A percentile compares a stretch with the other conserved stretches of the same genome.
Evolutionary conservation across 257 asterid species (phyloP).

Genomic region (Solanum sitiens): DNA sequence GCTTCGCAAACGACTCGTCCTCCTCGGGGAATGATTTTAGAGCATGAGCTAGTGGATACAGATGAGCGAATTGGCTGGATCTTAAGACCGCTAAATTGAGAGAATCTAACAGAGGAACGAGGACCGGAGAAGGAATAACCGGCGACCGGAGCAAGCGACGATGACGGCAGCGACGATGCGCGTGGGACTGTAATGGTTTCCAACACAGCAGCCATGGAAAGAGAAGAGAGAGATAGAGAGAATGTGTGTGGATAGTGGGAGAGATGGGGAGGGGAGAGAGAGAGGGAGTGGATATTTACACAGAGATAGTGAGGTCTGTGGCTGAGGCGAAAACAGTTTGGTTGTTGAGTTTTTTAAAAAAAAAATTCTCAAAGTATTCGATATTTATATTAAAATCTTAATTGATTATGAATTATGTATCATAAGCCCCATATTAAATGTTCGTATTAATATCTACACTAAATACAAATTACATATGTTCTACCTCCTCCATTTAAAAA

Average conservation of each 20-base stretch:
- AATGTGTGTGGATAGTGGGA: background rate
- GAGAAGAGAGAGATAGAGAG: background rate
- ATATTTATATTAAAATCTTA: no score
- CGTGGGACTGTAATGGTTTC: slow-evolving; percentile 68
- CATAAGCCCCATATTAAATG: fast-evolving
- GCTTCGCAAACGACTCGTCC: slow-evolving; percentile 72
- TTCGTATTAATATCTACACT: no score
- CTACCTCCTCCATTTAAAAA: no score
- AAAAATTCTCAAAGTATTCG: no score
- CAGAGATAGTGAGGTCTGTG: slow-evolving; percentile 12
- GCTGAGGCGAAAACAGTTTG: background rate
- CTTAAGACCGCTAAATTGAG: slow-evolving; percentile 57
- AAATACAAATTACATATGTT: no score
- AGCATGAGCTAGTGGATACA: slow-evolving; percentile 19
- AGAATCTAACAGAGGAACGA: slow-evolving; percentile 37
- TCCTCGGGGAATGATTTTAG: slow-evolving; percentile 30
- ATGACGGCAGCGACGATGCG: slow-evolving; percentile 43
- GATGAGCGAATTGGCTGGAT: slow-evolving; percentile 43
- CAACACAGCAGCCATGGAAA: slow-evolving; percentile 56
- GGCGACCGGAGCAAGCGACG: slow-evolving; percentile 33
- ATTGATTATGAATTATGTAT: no score
- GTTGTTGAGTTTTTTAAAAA: no score
- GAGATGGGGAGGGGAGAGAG: background rate
- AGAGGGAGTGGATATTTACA: slow-evolving; percentile 2
- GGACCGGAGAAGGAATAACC: slow-evolving; percentile 19